Evolutionary conservation across 129 eudicot genomes (phyloP), one percentile per base, ranked within the genome.

Genomic region (Flaveria sonorensis): DNA sequence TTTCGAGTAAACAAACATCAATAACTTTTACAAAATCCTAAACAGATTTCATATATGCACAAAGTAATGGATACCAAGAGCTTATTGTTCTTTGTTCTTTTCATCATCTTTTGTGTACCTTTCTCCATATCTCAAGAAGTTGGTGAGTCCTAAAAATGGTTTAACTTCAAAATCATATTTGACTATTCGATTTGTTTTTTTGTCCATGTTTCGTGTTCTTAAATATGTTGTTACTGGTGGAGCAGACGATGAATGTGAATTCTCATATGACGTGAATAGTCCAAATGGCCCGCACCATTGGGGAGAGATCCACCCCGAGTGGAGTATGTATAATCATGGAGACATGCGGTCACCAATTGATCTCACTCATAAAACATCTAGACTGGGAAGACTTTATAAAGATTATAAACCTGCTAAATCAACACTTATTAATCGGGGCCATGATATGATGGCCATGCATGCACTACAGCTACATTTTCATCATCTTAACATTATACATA

Each of bases 261-360:
- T 85, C 78, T 64, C 80, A 12, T 88, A 88, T 18, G 73, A 32
- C 0, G 39, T 55, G 18, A 68, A 53, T 0, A 73, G 87, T 36
- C 80, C 76, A 12, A 85, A 26, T 43, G 89, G 92, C 12, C 92
- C 89, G 6, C 36, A 39, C 19, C 74, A 71, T n/a, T 88, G 89
- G 92, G 92, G 92, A 70, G 75, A 81, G 23, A 52, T 88, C 21
- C 75, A 62, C 19, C 85, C 87, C 0, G 89, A 87, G 8, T 89
- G 97, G 97, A 69, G 57, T 1, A 32, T 47, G 14, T 91, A 90
- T 48, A 83, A 73, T 10, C 18, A 53, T 6, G 92, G 97, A 46
- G 75, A n/a, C 59, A 74, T 85, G 94, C 94, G 88, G 46, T 91
- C 97, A 7, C 97, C 92, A 0, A 86, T 88, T 51, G 91, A 88